Percentiles rank a stretch among this genome's conserved stretches.
phyloP scores from a whole-genome alignment of 2,329 filamentous ascomycete genomes.

The Drechslerella stenobrocha region DNA sequence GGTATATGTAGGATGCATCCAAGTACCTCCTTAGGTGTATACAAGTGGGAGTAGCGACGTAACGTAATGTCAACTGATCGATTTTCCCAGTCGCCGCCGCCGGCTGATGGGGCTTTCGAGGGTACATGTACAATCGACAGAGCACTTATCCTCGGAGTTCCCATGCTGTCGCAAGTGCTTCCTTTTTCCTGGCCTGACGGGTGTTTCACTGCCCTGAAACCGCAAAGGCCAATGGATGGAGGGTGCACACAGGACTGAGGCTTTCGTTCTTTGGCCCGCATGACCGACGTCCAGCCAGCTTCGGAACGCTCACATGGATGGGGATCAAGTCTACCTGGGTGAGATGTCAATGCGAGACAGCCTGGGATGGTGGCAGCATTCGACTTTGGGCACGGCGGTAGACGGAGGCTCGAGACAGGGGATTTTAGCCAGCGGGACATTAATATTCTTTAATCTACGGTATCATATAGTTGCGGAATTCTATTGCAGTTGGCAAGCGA shows the following conservation, averaged over 20 bases:
- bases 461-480: not conserved
- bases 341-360: too few species aligned
- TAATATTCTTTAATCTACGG: not conserved
- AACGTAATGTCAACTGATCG: conserved; percentile 14
- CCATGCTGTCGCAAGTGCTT: conserved; percentile 4
- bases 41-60: conserved; percentile 10
- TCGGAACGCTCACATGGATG: too few species aligned
- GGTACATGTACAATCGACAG: not conserved
- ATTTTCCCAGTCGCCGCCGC: conserved; percentile 22
- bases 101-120: conserved; percentile 12
- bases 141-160: not conserved
- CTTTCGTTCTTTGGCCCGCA: too few species aligned
- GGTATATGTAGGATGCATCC: too few species aligned
- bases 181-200: conserved; percentile 17
- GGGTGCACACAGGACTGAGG: too few species aligned
- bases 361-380: too few species aligned
- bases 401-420: not conserved
- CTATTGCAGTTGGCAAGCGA: not conserved
- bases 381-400: too few species aligned
- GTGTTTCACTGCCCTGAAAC: conserved; percentile 47
- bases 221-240: conserved; percentile 24
- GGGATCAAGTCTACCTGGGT: too few species aligned
- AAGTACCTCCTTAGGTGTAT: too few species aligned
- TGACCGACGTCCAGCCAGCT: too few species aligned
- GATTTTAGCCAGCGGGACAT: not conserved